Conservation (phyloP, 306 rosid genomes). For the Rosa rugosa region DNA sequence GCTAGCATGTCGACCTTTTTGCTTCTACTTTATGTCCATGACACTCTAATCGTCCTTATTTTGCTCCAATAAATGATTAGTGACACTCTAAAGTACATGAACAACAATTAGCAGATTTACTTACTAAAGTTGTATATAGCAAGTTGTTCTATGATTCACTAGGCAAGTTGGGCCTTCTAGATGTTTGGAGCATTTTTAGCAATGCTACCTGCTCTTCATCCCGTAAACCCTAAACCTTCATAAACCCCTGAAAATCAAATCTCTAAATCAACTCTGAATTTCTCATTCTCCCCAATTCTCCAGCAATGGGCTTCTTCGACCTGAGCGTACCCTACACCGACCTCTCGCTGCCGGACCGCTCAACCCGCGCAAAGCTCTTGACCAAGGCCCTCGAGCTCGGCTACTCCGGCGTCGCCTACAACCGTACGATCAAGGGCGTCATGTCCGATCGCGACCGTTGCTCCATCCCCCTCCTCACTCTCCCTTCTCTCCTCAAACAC, state of each 20-base stretch:
- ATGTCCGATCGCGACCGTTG: conserved; percentile 91
- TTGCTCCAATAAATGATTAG: too few relatives aligned
- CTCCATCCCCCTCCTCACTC: conserved; percentile 52
- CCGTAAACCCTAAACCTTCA: conserved; percentile 8
- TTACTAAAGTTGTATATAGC: too few relatives aligned
- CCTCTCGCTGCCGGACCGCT: conserved; percentile 33
- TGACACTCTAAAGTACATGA: too few relatives aligned
- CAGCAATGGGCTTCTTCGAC: conserved; percentile 80
- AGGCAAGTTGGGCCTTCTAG: too few relatives aligned
- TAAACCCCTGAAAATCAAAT: neutral
- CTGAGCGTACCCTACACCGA: conserved; percentile 63
- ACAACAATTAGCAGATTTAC: too few relatives aligned
- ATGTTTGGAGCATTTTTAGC: neutral
- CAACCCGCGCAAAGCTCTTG: conserved; percentile 53
- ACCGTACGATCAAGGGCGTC: conserved; percentile 74
- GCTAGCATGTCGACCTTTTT: too few relatives aligned
- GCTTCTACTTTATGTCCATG: too few relatives aligned
- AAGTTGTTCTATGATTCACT: too few relatives aligned
- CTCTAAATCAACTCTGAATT: neutral
- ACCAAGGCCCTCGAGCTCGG: conserved; percentile 85
- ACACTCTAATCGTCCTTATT: too few relatives aligned
- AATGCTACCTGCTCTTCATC: too few relatives aligned
- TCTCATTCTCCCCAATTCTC: neutral
- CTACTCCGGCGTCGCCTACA: conserved; percentile 81
- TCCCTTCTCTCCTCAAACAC: conserved; percentile 65